Evolutionary conservation across 1,284 basidiomycete genomes (phyloP), one percentile per base, ranked within the genome.

Genomic region (Chalciporus piperatoides): DNA sequence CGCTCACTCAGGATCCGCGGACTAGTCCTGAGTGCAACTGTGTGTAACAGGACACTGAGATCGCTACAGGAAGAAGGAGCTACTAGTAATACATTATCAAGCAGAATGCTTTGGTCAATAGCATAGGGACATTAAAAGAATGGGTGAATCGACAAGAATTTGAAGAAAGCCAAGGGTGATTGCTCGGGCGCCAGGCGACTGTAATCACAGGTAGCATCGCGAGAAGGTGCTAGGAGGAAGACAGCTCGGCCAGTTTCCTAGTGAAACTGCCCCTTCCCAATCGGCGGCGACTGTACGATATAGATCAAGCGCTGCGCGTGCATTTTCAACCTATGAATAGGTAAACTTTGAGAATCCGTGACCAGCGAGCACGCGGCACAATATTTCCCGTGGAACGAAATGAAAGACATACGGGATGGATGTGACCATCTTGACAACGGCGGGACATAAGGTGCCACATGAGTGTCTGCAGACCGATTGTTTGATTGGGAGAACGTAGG

Each of bases 361-460:
- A 15, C 43, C 41, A 40, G 36, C 40, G 36, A 35, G 17, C 47
- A 45, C 27, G n/a, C 43, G 33, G 39, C 36, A 17, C 24, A 12
- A 24, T 41, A 37, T 15, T 35, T 25, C 42, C 33, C 37, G 38
- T 23, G 40, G 15, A 28, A 35, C 40, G 51, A 2, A 41, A 37
- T 15, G 38, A 53, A 49, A 21, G 44, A 76, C 81, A 59, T 61
- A 90, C 87, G 9, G 86, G 82, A 62, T 87, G 79, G 55, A 80
- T 74, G 50, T 81, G 76, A 30, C 78, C 79, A 60, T 86, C 83
- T 62, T 86, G 83, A 60, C 85, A 83, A 30, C 81, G 76, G 53
- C 87, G 76, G 49, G 80, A 77, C 85, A 91, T 87, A 25, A 91
- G 74, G 58, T 83, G 83, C 84, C 86, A 90, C 62, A 82, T 78